Conservation (phyloP, 2,329 filamentous ascomycete genomes). For the Botryosphaeria dothidea region DNA sequence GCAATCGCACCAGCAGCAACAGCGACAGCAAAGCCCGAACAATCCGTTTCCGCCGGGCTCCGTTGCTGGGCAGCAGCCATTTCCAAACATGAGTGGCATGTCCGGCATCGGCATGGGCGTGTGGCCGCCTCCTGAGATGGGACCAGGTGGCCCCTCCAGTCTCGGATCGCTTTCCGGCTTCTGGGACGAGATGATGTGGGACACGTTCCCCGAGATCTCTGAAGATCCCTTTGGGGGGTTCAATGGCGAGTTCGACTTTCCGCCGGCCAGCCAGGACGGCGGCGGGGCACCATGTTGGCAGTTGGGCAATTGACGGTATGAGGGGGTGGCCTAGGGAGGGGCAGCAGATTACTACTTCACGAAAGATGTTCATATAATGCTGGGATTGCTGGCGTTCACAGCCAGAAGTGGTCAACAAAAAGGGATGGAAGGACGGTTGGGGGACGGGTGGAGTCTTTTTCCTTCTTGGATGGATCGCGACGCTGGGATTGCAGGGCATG, state of each 20-base stretch:
- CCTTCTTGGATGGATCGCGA: neutral
- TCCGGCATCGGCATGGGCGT: constrained; percentile 24
- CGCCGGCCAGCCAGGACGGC: constrained; percentile 4
- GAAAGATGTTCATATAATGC: constrained; percentile 5
- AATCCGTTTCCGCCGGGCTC: neutral
- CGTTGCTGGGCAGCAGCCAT: constrained; percentile 1
- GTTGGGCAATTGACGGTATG: neutral
- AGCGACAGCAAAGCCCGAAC: constrained; percentile 17
- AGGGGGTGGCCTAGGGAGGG: neutral
- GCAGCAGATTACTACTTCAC: neutral
- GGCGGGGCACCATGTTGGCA: constrained; percentile 30
- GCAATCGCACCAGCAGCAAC: neutral
- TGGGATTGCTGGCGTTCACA: neutral
- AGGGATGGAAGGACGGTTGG: neutral
- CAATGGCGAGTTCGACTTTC: constrained; percentile 34
- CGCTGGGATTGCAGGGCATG: neutral
- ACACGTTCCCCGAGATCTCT: constrained; percentile 39
- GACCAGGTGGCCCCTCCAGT: constrained; percentile 20
- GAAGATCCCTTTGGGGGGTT: constrained; percentile 36
- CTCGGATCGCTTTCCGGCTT: constrained; percentile 34
- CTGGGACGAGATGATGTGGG: constrained; percentile 47
- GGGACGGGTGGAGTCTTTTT: neutral
- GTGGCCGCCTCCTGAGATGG: constrained; percentile 20
- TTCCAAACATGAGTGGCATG: constrained; percentile 18
- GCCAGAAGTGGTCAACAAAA: neutral